Evolutionary conservation across 129 eudicot species (phyloP), one percentile per base, ranked within the genome.

Genomic region (Pseudognaphalium luteoalbum): DNA sequence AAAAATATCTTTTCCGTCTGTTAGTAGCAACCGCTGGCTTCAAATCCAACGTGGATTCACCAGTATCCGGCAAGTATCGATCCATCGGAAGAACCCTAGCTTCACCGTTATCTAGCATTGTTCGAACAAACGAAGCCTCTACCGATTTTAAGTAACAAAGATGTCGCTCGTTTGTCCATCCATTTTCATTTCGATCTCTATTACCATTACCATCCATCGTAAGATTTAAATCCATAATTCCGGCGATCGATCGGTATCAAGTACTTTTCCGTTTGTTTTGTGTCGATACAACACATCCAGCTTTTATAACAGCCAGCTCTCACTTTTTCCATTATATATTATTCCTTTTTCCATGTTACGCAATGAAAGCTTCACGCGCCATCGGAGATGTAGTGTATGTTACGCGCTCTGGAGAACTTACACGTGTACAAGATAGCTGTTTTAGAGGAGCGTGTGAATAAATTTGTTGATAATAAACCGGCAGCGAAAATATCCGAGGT

Each of bases 81-180:
- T 87, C 91, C 21, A 76, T 65, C 29, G 35, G 82, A 51, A 68
- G 81, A 69, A 32, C 6, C 62, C 68, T 34, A 15, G 3, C 52
- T 19, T 44, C 28, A 25, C 28, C 42, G 42, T 60, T 74, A 32
- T 47, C 81, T 3, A 86, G 42, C 81, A 81, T 66, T 29, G 80
- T 30, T 50, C 68, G 74, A 37, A 86, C 85, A 12, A 86, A 86
- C 29, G 84, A 73, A 74, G 85, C 87, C 19, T 86, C 90, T 15
- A 86, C 66, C 2, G 82, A 73, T 75, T 81, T 83, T 29, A 83
- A 28, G 61, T 76, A 86, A 30, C 35, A 76, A 42, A 74, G 69
- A 74, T 86, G 90, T 54, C 64, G 76, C 21, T 86, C 87, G 68
- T 86, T 78, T 11, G 87, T 86, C 90, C 90, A 86, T 57, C 79